phyloP scores from a whole-genome alignment of 2,329 filamentous ascomycete species.

The Fusarium brachygibbosum region DNA sequence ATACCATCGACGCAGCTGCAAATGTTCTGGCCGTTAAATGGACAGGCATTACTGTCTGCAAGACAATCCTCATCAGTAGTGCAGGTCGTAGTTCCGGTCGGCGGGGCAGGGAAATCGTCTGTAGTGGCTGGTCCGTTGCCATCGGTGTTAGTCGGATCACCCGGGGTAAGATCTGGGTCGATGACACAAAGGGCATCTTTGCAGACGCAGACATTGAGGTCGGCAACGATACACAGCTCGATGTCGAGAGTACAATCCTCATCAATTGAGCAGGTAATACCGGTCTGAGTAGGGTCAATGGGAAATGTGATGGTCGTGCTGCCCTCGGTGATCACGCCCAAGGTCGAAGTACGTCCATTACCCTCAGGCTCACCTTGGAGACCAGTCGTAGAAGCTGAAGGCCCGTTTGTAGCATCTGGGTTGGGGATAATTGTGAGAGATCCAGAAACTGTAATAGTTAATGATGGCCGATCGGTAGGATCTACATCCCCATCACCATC shows the following conservation, averaged over 20 bases:
- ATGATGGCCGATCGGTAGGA: background rate
- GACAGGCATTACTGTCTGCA: constrained; percentile 7
- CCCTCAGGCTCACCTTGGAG: background rate
- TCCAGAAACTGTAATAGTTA: background rate
- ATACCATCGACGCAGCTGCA: constrained; percentile 21
- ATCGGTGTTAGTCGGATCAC: background rate
- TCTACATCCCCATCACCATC: too few species aligned
- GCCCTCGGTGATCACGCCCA: background rate
- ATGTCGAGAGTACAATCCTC: constrained; percentile 9
- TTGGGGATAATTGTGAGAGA: constrained; percentile 1
- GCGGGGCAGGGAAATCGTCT: background rate
- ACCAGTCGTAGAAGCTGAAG: background rate
- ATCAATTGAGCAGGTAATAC: constrained; percentile 5
- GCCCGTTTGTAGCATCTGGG: background rate
- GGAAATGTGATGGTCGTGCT: background rate
- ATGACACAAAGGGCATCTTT: constrained; percentile 3
- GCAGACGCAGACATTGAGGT: constrained; percentile 16
- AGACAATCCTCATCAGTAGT: constrained; percentile 19
- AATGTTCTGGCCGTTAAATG: constrained; percentile 2
- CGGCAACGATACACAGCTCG: constrained; percentile 10
- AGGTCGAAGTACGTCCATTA: background rate
- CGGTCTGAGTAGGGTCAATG: constrained; percentile 1
- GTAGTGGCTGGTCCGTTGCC: background rate
- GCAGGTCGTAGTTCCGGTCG: background rate
- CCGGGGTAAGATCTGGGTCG: background rate